Base-by-base conservation (phyloP, 768 basidiomycete genomes). In the Suillus luteus region DNA sequence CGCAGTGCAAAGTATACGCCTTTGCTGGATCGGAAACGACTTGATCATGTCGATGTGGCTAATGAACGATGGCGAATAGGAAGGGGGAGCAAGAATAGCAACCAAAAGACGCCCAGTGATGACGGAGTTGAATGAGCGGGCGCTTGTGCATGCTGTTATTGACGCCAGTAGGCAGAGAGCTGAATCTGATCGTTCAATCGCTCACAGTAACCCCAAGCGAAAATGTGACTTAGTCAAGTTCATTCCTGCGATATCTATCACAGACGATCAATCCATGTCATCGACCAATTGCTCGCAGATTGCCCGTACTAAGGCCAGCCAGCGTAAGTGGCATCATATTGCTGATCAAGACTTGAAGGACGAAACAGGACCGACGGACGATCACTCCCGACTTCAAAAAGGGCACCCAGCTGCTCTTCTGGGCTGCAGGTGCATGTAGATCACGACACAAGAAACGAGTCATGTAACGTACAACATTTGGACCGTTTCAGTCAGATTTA, bases 51-150 rank as follows among this genome's bases (percentile, higher is more conserved):
- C 0, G 90, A 92, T 40, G 84, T 85, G 15, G 82, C 85, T 27
- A 96, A 98, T 72, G 86, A 87, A 69, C 83, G 90, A 61, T 98
- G 92, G 91, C 81, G 88, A 65, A 70, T 81, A 19, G 90, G 90
- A 12, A 87, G 87, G 70, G 89, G 86, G 1, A 76, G 79, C 52
- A 79, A 84, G 37, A 11, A 38, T 15, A 24, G 22, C 37, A 38
- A 38, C 22, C 22, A 24, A 10, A 55, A 37, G 22, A 14, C 40
- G 5, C 38, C 55, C 6, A 35, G 33, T 59, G 67, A 64, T 11
- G 59, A 65, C 38, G 62, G 67, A 22, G 62, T 70, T 46, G 49
- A 48, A 55, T 60, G 40, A 27, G 8, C 17, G 14, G 22, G 17
- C n/a, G 2, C 33, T 17, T 43, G 14, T 58, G 35, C 9, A 58